Base-by-base conservation (phyloP, 768 basidiomycete genomes). In the Rhodotorula sphaerocarpa region DNA sequence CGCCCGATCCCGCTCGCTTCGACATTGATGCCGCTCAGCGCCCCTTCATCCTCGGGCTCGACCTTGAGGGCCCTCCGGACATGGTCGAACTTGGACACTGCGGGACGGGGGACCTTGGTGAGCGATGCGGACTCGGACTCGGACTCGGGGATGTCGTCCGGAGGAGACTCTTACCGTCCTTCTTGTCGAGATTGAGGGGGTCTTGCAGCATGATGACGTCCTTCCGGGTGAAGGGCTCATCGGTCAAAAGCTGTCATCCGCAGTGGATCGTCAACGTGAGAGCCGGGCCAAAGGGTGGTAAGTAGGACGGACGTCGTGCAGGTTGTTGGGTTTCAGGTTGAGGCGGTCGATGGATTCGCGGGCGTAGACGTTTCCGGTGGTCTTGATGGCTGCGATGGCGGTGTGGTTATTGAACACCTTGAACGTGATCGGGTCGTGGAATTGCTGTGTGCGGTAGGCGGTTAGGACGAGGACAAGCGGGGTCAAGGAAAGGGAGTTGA, bases 381-480 rank as follows among this genome's bases (percentile, higher is more conserved):
- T 86, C 10, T 85, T 84, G 69, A 95, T 84, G 45, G 88, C 87
- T 42, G 90, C 88, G 58, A 99, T 88, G 73, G 96, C 88, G 2
- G 93, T 92, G 74, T 97, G 93, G 66, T 93, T 86, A 73, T 82
- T 91, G 80, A 99, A 95, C 3, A 88, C 86, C 75, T 96, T 97
- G 82, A 93, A 99, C 5, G 90, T 90, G 47, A 99, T 90, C 1
- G 95, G 95, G 74, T 99, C 95, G 74, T 95, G 86, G 11, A 83
- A 79, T 1, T 87, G 86, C 5, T 76, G 73, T 27, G 6, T 7
- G 12, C 9, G 30, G 23, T n/a, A 88, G 66, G 59, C 69, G 65
- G 52, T 53, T 59, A 58, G 46, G 28, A n/a, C 25, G 42, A 33
- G 28, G 5, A 48, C 18, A 18, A 63, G 20, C 50, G 23, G 39